Conservation (phyloP, 1,284 basidiomycete species). For the Cryptococcus sp. region DNA sequence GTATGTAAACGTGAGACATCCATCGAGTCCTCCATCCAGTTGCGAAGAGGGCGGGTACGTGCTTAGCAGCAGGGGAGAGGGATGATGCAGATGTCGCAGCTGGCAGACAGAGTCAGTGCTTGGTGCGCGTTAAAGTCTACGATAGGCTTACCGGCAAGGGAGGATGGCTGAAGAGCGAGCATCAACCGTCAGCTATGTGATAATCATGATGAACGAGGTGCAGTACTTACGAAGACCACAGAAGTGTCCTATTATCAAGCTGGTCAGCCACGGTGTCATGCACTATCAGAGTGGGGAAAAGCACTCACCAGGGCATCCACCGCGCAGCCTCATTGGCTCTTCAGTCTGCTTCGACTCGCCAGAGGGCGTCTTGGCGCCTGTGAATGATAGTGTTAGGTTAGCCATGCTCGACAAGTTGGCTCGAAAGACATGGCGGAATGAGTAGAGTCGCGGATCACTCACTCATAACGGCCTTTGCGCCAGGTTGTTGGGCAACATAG, state of each 20-base stretch:
- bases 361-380: conserved; percentile 3
- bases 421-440: background rate
- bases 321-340: conserved; percentile 43
- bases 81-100: conserved; percentile 49
- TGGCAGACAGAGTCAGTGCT: conserved; percentile 3
- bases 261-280: conserved; percentile 2
- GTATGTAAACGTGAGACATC: background rate
- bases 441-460: conserved; percentile 9
- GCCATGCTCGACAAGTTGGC: background rate
- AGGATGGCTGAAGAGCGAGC: conserved; percentile 38
- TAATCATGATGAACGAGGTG: background rate
- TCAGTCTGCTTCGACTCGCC: conserved; percentile 24
- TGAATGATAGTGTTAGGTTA: background rate
- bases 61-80: conserved; percentile 49
- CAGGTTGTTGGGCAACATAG: conserved; percentile 37
- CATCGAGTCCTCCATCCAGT: background rate
- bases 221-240: conserved; percentile 46
- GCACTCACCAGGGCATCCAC: conserved; percentile 46
- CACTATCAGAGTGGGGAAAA: background rate
- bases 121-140: background rate
- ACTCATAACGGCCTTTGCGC: conserved; percentile 37
- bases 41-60: background rate
- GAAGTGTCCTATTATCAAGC: conserved; percentile 26
- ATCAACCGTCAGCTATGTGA: conserved; percentile 8
- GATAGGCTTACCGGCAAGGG: conserved; percentile 41